Conservation (phyloP, 1,284 basidiomycete genomes). For the Pseudozyma flocculosa region DNA sequence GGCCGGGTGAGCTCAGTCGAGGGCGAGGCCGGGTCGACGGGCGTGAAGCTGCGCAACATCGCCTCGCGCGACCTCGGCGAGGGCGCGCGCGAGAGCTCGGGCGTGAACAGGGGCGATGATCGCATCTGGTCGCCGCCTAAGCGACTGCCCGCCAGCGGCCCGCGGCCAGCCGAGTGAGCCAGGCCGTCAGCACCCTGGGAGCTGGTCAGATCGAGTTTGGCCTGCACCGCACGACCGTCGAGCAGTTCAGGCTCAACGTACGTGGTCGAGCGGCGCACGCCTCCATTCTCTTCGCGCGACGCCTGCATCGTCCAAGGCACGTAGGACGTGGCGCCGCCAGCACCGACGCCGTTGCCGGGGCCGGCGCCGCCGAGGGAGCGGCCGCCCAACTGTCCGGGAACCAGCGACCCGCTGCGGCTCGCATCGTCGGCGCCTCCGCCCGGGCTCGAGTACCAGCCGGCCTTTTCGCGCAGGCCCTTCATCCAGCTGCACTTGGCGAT, state of each 20-base stretch:
- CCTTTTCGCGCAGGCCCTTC: conserved; percentile 44
- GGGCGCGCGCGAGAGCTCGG: conserved; percentile 14
- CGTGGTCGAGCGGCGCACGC: conserved; percentile 18
- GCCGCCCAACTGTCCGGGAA: not conserved
- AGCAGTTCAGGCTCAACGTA: conserved; percentile 26
- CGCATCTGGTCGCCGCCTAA: not conserved
- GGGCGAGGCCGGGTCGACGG: not conserved
- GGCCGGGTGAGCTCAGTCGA: not conserved
- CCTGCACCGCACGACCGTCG: not conserved
- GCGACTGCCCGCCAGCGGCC: no score
- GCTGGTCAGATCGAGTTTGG: no score
- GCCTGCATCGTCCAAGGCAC: conserved; percentile 9
- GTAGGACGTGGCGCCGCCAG: not conserved
- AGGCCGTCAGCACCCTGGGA: no score
- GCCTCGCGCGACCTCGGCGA: conserved; percentile 6
- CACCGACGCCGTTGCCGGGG: no score
- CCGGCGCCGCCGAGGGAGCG: no score
- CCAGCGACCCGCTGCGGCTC: not conserved
- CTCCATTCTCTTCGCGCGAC: conserved; percentile 8
- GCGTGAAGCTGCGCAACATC: not conserved
- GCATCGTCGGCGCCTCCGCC: not conserved
- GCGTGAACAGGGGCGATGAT: conserved; percentile 22
- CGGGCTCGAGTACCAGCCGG: conserved; percentile 29
- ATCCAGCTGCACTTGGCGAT: conserved; percentile 54
- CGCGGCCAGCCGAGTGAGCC: no score